These are phyloP conservation scores for Gnomoniopsis sp. DNA, from an alignment of 2,329 filamentous ascomycete species.

Conservation along the genomic window DNA sequence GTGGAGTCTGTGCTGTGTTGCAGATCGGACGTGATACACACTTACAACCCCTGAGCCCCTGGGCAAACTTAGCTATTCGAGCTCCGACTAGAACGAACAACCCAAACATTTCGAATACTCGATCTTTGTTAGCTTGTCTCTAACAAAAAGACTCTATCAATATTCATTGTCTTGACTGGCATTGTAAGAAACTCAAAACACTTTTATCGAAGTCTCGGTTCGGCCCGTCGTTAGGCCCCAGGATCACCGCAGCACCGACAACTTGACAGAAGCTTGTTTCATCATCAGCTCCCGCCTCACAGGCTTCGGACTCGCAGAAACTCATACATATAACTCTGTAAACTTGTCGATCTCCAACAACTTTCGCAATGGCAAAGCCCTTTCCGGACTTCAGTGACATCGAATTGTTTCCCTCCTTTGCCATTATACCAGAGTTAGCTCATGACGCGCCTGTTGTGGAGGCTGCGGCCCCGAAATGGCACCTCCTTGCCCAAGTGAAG, in stretches of 20 bases:
- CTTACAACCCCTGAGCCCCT: background rate
- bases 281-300: constrained; percentile 3
- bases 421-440: constrained; percentile 6
- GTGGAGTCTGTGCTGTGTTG: background rate
- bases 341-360: background rate
- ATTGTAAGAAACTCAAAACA: background rate
- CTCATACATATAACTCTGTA: background rate
- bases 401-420: constrained; percentile 32
- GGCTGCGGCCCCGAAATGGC: constrained; percentile 23
- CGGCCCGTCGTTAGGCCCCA: background rate
- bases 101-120: background rate
- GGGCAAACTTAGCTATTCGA: background rate
- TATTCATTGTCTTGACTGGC: background rate
- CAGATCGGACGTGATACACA: background rate
- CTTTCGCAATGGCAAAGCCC: constrained; percentile 15
- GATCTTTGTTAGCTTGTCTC: background rate
- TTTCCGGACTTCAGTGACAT: constrained; percentile 32
- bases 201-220: background rate
- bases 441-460: background rate
- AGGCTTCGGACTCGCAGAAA: background rate
- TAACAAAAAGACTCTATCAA: background rate
- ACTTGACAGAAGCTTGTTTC: constrained; percentile 12
- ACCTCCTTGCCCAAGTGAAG: constrained; percentile 42
- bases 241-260: background rate
- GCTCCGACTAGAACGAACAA: background rate